Base-by-base conservation (phyloP, 129 eudicot genomes). In the Escallonia herrerae region DNA sequence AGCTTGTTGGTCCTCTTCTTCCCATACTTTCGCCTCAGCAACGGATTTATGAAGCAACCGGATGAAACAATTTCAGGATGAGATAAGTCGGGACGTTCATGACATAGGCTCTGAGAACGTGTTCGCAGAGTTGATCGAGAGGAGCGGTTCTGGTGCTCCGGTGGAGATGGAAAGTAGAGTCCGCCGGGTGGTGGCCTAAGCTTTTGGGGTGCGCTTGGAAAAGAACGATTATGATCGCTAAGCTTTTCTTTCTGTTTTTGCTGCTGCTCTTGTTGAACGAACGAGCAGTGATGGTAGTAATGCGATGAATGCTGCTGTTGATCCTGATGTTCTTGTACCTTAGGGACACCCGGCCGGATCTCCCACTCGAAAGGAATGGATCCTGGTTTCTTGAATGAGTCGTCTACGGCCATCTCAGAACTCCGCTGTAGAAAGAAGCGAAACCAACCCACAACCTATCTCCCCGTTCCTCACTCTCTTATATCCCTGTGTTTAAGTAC, bases 301-400 rank as follows among this genome's bases (percentile, higher is more conserved):
- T 71, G 22, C 40, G 67, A 69, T 45, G 48, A 67, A 22, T 22
- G 33, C 33, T 22, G 33, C 33, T 22, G 33, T 57, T 68, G 42
- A 14, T 54, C 46, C 43, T 55, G 41, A 43, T 68, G 79, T 40
- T 72, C 65, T 33, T 47, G 66, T 64, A 66, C 53, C 79, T 90
- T 90, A 4, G 97, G 95, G 15, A 90, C 95, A n/a, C 97, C 97
- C 54, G 97, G 97, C 51, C 86, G 84, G 67, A 83, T 79, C 86
- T 90, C 97, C 97, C 97, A 90, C 44, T 79, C 70, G 81, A 90
- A 90, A 44, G 97, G 97, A 43, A 90, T 58, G 0, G 88, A 54
- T 62, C 95, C 96, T 39, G 90, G 90, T 52, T 79, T 63, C 68
- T 56, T 79, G 63, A 86, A 86, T 7, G 87, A 90, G 51, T 83